Base-by-base conservation (phyloP, 2,329 filamentous ascomycete genomes). In the Aschersonia sp. region DNA sequence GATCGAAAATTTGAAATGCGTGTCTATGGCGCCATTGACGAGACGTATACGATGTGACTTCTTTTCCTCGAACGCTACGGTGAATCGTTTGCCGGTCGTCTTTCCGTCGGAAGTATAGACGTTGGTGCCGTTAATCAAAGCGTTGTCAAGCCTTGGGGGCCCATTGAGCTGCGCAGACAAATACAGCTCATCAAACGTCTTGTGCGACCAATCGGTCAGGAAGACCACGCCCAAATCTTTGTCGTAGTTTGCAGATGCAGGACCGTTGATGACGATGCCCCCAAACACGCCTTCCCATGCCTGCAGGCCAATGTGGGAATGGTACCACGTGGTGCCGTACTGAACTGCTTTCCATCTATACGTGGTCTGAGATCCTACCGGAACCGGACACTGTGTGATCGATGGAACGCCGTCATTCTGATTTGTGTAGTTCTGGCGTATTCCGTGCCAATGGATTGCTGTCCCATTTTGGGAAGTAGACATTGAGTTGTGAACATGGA, bases 381-480 rank as follows among this genome's bases (percentile, higher is more conserved):
- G 64, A 29, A 71, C 63, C 0, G 72, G 71, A 48, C 73, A 76
- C 52, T 75, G 66, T 0, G 68, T 74, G 22, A 74, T 60, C 6
- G 61, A 62, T 1, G 58, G 63, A 4, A 80, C 76, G 47, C 79
- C 79, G 52, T 83, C 79, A 46, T 73, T 65, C 48, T 72, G 63
- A 52, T 71, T 73, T 44, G 67, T 74, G 55, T 69, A 64, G 50
- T 70, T 65, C 55, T 83, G 76, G 6, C 74, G 70, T 35, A 83
- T 63, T 29, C 77, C 80, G 54, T 83, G 79, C 63, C 71, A 83
- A 56, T 83, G 79, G 14, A 82, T 73, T 7, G 69, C 69, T 6
- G 77, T 81, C 32, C 77, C 77, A 51, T 83, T 82, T 1, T 11
- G 14, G n/a, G 47, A 45, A 7, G 46, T 62, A 61, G 61, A 43